A percentile compares a stretch with the other conserved stretches of the same genome.
phyloP scores from a whole-genome alignment of 192 early-diverging fungal species.

The Linnemannia elongata region DNA sequence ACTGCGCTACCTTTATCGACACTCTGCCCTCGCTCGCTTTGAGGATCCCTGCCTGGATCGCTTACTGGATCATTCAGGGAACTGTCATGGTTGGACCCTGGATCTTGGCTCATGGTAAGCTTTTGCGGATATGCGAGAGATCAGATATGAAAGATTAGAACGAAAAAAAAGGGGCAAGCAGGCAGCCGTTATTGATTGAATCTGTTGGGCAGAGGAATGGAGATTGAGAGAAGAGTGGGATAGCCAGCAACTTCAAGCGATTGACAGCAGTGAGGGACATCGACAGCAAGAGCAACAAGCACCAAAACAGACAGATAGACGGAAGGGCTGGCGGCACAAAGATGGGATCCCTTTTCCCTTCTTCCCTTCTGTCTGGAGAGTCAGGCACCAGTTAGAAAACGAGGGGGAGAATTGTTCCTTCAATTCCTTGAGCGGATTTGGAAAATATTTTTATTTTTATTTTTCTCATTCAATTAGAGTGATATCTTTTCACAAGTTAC shows the following conservation, averaged over 20 bases:
- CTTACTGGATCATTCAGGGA: conserved; percentile 90
- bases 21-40: conserved; percentile 57
- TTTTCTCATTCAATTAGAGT: background rate
- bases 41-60: conserved; percentile 75
- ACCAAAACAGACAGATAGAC: background rate
- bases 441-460: background rate
- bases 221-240: too few species aligned
- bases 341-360: background rate
- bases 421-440: conserved; percentile 1
- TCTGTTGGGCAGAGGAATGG: background rate
- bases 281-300: background rate
- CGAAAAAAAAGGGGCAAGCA: background rate
- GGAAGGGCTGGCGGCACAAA: background rate
- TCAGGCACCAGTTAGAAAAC: background rate
- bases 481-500: background rate
- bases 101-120: conserved; percentile 83
- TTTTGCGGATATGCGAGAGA: background rate
- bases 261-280: background rate
- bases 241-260: background rate
- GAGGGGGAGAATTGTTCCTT: background rate
- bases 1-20: conserved; percentile 80
- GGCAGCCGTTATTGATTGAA: background rate
- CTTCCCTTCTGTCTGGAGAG: background rate
- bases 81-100: conserved; percentile 89
- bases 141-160: background rate